Conservation (phyloP, 495 filamentous ascomycete genomes). For the Podospora tetraspora region DNA sequence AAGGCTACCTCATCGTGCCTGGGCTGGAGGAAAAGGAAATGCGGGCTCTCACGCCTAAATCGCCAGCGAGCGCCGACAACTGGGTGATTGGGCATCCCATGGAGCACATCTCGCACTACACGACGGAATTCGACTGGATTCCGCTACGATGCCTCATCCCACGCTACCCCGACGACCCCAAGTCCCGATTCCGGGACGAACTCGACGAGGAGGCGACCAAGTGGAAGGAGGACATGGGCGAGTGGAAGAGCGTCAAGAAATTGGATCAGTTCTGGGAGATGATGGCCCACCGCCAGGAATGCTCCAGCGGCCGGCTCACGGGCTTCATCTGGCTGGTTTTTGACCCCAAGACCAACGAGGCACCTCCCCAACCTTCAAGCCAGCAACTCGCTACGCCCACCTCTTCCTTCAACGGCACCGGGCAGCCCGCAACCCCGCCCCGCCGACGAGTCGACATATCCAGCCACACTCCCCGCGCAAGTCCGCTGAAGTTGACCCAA, state of each 20-base stretch:
- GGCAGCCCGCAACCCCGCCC: conserved; percentile 32
- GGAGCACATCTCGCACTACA: conserved; percentile 58
- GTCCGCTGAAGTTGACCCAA: conserved; percentile 19
- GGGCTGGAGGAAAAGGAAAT: conserved; percentile 77
- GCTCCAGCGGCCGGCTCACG: conserved; percentile 80
- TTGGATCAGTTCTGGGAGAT: conserved; percentile 96
- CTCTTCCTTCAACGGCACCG: conserved; percentile 23
- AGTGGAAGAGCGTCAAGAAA: conserved; percentile 76
- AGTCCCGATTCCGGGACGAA: conserved; percentile 83
- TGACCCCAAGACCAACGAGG: conserved; percentile 35
- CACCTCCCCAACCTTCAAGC: background rate
- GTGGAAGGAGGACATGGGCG: conserved; percentile 46
- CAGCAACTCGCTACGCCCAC: conserved; percentile 15
- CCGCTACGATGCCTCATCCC: conserved; percentile 86
- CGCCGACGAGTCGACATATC: conserved; percentile 20
- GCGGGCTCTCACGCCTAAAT: conserved; percentile 50
- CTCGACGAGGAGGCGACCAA: conserved; percentile 63
- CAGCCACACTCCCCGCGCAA: conserved; percentile 20
- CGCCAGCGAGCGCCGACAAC: conserved; percentile 37
- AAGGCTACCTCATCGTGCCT: conserved; percentile 81
- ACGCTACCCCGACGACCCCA: conserved; percentile 91
- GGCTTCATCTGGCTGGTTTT: conserved; percentile 94
- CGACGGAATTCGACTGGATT: conserved; percentile 52
- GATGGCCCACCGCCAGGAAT: conserved; percentile 97
- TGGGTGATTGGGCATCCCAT: conserved; percentile 55